phyloP scores from a whole-genome alignment of 345 rosid species.

The Salix suchowensis region DNA sequence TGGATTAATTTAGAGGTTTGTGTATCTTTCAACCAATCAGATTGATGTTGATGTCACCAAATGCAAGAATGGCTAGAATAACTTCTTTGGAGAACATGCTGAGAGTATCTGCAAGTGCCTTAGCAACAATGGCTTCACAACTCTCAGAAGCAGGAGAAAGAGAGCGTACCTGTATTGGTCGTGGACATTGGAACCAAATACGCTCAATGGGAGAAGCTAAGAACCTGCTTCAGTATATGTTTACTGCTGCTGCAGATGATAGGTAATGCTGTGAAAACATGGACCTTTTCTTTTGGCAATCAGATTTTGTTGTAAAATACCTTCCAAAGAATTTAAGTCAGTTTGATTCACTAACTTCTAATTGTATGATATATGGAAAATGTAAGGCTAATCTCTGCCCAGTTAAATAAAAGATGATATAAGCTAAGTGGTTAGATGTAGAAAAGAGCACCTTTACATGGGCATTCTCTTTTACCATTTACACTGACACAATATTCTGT shows the following conservation, averaged over 20 bases:
- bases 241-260: constrained; percentile 72
- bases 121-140: constrained; percentile 97
- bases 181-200: constrained; percentile 98
- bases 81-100: constrained; percentile 92
- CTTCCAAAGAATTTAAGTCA: not conserved
- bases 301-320: no score
- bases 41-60: constrained; percentile 54
- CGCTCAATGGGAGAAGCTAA: constrained; percentile 98
- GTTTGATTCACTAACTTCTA: no score
- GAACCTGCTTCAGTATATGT: constrained; percentile 89
- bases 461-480: no score
- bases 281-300: constrained; percentile 6
- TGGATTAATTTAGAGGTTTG: not conserved
- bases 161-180: constrained; percentile 74
- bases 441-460: no score
- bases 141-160: constrained; percentile 97
- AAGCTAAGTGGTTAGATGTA: no score
- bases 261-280: constrained; percentile 39
- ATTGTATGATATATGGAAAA: no score
- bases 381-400: no score
- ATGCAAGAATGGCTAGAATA: constrained; percentile 85
- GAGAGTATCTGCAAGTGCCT: constrained; percentile 79
- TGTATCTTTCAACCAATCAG: constrained; percentile 9
- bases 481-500: no score
- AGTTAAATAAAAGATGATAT: no score